These are phyloP conservation scores for Hypoxylon intermedium DNA, from an alignment of 495 filamentous ascomycete genomes.

Conservation along the genomic window DNA sequence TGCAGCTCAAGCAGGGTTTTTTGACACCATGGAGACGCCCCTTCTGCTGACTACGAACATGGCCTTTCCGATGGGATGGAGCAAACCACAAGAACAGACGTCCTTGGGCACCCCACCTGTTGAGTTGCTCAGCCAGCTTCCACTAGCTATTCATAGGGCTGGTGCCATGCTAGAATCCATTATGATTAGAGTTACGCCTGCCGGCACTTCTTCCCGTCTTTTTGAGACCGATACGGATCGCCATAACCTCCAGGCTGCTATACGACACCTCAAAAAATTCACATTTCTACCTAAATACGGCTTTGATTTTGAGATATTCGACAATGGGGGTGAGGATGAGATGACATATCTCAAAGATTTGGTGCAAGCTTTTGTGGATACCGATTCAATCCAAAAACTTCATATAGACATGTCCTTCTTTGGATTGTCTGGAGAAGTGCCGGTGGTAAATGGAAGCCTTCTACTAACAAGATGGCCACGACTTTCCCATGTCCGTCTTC, in stretches of 20 bases:
- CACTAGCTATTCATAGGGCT: background rate
- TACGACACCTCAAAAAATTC: background rate
- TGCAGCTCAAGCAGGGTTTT: too few species aligned
- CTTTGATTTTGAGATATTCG: background rate
- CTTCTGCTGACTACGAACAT: background rate
- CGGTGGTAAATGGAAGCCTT: background rate
- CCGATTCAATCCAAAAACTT: background rate
- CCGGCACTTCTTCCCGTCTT: background rate
- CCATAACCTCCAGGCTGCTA: background rate
- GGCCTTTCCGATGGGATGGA: background rate
- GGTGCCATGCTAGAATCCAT: background rate
- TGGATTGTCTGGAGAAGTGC: background rate
- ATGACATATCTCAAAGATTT: background rate
- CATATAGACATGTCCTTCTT: background rate
- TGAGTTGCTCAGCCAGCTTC: background rate
- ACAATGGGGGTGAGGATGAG: background rate
- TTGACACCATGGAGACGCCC: background rate
- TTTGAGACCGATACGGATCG: background rate
- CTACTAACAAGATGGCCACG: background rate
- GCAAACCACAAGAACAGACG: background rate
- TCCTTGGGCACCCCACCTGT: background rate
- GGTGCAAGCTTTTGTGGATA: background rate
- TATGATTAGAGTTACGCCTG: slow-evolving; percentile 9
- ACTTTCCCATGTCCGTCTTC: background rate
- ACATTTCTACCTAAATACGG: background rate